Percentiles rank a stretch among this genome's conserved stretches.
phyloP scores from a whole-genome alignment of 148 eudicot genomes.

The Limonium bicolor region DNA sequence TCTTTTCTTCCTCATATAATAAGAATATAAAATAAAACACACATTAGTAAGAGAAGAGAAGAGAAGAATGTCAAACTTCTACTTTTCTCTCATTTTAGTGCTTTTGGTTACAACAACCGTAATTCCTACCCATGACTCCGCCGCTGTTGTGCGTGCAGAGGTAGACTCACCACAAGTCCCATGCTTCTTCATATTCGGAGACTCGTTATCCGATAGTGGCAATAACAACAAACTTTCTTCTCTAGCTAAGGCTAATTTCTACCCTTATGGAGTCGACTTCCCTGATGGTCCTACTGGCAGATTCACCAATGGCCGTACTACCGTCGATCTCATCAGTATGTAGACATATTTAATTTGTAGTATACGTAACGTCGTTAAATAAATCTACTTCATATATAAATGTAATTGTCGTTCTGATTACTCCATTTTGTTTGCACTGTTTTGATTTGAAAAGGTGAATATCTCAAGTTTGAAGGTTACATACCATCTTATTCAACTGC shows the following conservation, averaged over 20 bases:
- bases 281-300: conserved; percentile 26
- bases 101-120: not conserved
- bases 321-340: conserved; percentile 22
- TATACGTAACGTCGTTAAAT: not conserved
- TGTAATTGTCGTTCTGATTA: not conserved
- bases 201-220: conserved; percentile 32
- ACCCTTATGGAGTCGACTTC: conserved; percentile 44
- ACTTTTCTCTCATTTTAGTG: not conserved
- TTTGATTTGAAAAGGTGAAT: too few relatives aligned
- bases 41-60: too few relatives aligned
- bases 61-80: too few relatives aligned
- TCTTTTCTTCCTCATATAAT: too few relatives aligned
- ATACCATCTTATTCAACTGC: conserved; percentile 17
- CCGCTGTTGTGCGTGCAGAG: not conserved
- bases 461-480: conserved; percentile 15
- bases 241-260: conserved; percentile 19
- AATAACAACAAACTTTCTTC: conserved; percentile 26
- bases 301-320: conserved; percentile 25
- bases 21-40: too few relatives aligned
- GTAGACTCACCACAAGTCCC: conserved; percentile 19
- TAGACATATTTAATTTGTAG: not conserved
- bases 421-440: not conserved
- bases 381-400: not conserved
- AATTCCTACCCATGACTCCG: not conserved
- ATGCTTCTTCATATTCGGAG: conserved; percentile 32